Conservation (phyloP, 2,329 filamentous ascomycete species). For the Zopfia rhizophila region DNA sequence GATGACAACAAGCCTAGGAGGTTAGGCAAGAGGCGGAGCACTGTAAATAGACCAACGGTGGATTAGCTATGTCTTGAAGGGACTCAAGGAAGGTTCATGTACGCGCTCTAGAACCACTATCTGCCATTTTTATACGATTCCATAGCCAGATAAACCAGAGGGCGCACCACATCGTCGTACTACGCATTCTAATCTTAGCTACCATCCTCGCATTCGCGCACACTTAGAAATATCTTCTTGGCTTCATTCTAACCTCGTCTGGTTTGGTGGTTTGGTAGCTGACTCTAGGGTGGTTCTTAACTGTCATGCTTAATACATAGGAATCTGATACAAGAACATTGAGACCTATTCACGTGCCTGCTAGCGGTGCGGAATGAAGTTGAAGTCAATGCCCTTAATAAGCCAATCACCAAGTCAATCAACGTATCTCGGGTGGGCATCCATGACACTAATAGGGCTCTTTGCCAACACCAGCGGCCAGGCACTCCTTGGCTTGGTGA, state of each 20-base stretch:
- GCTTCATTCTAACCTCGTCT: conserved; percentile 23
- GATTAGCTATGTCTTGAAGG: conserved; percentile 18
- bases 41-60: conserved; percentile 21
- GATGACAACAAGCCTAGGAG: conserved; percentile 16
- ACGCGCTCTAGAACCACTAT: conserved; percentile 31
- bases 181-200: conserved; percentile 30
- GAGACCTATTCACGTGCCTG: conserved; percentile 17
- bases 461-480: conserved; percentile 23
- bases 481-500: conserved; percentile 25
- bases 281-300: conserved; percentile 25
- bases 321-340: conserved; percentile 8
- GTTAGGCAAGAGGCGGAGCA: too few relatives aligned
- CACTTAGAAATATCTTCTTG: conserved; percentile 28
- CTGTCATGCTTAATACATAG: conserved; percentile 19
- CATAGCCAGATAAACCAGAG: conserved; percentile 29
- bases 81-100: conserved; percentile 11
- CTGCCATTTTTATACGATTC: conserved; percentile 22
- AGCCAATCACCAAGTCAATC: conserved; percentile 25
- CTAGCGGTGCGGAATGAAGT: conserved; percentile 27
- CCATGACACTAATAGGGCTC: conserved; percentile 22
- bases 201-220: conserved; percentile 24
- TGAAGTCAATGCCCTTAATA: conserved; percentile 23
- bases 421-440: conserved; percentile 21
- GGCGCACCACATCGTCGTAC: conserved; percentile 30
- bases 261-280: conserved; percentile 26